Base-by-base conservation (phyloP, 192 early-diverging fungal genomes). In the Gigaspora rosea region DNA sequence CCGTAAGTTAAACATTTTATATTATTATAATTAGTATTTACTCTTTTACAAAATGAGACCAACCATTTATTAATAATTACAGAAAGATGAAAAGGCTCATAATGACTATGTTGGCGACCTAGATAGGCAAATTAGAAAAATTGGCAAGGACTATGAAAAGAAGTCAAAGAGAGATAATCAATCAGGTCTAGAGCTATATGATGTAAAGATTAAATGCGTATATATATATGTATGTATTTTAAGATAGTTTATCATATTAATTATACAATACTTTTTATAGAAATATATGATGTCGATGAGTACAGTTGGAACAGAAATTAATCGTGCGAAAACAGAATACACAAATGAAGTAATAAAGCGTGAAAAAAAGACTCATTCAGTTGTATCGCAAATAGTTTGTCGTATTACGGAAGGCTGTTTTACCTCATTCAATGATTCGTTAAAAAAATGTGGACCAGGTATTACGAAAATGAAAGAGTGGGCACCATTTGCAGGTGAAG, bases 401-500 rank as follows among this genome's bases (percentile, higher is more conserved):
- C 67, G 78, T 11, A 27, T 84, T 16, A 66, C 83, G 0, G 83
- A 84, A 36, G 80, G 79, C 4, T 78, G 80, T 33, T 84, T 84
- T 49, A 46, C 81, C 47, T 80, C 75, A 0, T 71, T 84, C 52
- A 80, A 84, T 33, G 63, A 80, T 35, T 80, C 79, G 49, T 66
- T 84, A 0, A 80, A 80, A 13, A 80, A 79, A 76, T 84, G 76
- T 8, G 83, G 83, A 10, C 83, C 83, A 27, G 69, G 76, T 76
- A 58, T 84, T 56, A 20, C 79, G 12, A 84, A 84, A 73, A 84
- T 84, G 76, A 84, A 84, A 71, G 83, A 84, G 51, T 84, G 83
- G 83, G 80, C 78, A 2, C 83, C 83, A 36, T 84, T 81, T 56
- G 83, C 80, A 0, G 83, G 83, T 0, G 59, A 78, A 10, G 80